Conservation (phyloP, 495 filamentous ascomycete genomes). For the Hypoxylon lienhwacheense region DNA sequence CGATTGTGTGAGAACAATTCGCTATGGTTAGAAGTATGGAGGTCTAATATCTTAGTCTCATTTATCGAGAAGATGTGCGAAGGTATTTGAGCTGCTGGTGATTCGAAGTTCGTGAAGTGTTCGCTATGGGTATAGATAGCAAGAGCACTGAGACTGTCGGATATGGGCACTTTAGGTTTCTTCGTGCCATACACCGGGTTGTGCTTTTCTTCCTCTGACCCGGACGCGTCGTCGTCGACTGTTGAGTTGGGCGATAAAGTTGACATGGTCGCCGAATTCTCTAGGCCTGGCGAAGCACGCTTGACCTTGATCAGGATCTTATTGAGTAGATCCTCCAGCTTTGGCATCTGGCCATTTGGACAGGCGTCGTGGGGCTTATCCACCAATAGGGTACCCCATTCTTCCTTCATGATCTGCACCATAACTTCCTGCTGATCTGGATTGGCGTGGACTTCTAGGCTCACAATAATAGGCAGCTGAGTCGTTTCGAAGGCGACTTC, state of each 20-base stretch:
- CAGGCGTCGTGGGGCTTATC: conserved; percentile 52
- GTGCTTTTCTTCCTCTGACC: conserved; percentile 38
- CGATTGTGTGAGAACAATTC: conserved; percentile 80
- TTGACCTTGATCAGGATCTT: conserved; percentile 95
- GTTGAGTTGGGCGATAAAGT: conserved; percentile 32
- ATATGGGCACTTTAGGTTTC: conserved; percentile 62
- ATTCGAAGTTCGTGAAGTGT: conserved; percentile 69
- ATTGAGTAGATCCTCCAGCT: conserved; percentile 65
- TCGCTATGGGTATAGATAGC: conserved; percentile 85
- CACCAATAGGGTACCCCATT: conserved; percentile 75
- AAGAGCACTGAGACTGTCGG: conserved; percentile 67
- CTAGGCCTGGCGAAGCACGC: conserved; percentile 51
- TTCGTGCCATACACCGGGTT: conserved; percentile 33
- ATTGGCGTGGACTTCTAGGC: conserved; percentile 84
- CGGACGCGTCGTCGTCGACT: conserved; percentile 37
- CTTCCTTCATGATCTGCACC: conserved; percentile 88
- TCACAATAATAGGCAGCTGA: conserved; percentile 82
- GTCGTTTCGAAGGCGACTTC: conserved; percentile 74
- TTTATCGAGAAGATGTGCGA: conserved; percentile 85
- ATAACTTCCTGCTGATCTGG: conserved; percentile 82
- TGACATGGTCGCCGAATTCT: conserved; percentile 33
- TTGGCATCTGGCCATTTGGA: conserved; percentile 64
- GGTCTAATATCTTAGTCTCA: conserved; percentile 69
- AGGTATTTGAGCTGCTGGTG: conserved; percentile 59
- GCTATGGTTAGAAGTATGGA: conserved; percentile 54